Conservation (phyloP, 78 protist species). For the Isochrysis galbana region DNA sequence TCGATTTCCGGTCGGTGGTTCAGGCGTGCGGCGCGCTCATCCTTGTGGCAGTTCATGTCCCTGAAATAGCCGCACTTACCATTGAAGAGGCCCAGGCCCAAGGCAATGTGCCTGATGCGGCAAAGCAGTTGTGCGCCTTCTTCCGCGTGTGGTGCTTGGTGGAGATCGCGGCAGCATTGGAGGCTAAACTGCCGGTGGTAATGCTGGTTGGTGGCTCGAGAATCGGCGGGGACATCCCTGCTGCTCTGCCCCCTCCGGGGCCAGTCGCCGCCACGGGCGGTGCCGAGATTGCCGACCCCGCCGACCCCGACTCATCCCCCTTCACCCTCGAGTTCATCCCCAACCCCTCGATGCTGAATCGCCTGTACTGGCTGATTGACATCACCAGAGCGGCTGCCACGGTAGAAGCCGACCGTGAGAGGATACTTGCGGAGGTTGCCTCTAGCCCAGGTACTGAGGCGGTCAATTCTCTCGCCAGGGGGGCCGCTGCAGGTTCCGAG, state of each 20-base stretch:
- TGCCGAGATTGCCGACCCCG: background rate
- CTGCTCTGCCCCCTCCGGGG: no score
- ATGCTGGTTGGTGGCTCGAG: background rate
- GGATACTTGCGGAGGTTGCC: background rate
- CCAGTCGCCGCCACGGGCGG: background rate
- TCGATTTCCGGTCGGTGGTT: background rate
- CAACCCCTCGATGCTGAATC: background rate
- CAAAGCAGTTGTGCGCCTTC: background rate
- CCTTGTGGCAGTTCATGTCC: background rate
- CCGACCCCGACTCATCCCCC: no score
- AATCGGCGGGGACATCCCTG: no score
- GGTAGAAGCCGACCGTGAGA: background rate
- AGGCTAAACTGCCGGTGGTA: background rate
- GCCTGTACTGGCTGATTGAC: background rate
- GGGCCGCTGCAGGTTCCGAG: background rate
- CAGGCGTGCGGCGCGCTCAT: background rate
- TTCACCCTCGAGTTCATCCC: background rate
- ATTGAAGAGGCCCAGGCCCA: background rate
- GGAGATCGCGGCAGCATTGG: background rate
- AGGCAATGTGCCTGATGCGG: background rate
- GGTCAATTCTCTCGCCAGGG: background rate
- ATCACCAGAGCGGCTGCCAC: background rate
- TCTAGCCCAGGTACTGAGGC: background rate
- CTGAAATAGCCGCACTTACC: background rate
- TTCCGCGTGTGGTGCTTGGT: background rate